Base-by-base conservation (phyloP, 441 rosid species). In the Isatis lusitanica region DNA sequence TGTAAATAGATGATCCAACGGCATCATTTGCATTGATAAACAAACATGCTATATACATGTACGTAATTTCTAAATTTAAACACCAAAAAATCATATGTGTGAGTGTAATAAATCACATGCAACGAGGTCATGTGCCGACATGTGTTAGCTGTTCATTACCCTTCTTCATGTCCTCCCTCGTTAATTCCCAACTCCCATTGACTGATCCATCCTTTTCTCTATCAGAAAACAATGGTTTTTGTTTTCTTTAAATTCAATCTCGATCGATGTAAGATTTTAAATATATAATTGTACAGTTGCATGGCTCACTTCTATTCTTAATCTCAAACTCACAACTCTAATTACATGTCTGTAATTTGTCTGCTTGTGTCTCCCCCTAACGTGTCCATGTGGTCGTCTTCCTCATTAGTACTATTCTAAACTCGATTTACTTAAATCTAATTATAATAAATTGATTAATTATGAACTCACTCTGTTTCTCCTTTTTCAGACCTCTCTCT, bases 351-450 rank as follows among this genome's bases (percentile, higher is more conserved):
- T 71, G 42, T 71, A 66, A 59, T 66, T 77, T 77, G 76, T 77
- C 76, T 77, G 30, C 50, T 76, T 71, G 68, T 70, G 80, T 76
- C 62, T 51, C 75, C 83, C 46, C 57, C 76, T 48, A 68, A 74
- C 82, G 78, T 81, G 87, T 80, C 84, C 91, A 92, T 85, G 90
- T 89, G 93, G 50, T 85, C 88, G 74, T 76, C 79, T 82, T 77
- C 69, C 44, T 66, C 81, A 80, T 79, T 59, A 80, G 74, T 77
- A 80, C 79, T 86, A 81, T 63, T 63, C 71, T 74, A 70, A 63
- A 36, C 53, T 38, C 59, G 16, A 7, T 10, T 75, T 3, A 24
- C 28, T 30, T 12, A 5, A 21, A 38, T 62, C 44, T 44, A 31
- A 39, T n/a, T 35, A 35, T 21, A 21, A 21, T 21, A 1, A 51